phyloP scores from a whole-genome alignment of 2,329 filamentous ascomycete species.

The Paracoccidioides lutzii region DNA sequence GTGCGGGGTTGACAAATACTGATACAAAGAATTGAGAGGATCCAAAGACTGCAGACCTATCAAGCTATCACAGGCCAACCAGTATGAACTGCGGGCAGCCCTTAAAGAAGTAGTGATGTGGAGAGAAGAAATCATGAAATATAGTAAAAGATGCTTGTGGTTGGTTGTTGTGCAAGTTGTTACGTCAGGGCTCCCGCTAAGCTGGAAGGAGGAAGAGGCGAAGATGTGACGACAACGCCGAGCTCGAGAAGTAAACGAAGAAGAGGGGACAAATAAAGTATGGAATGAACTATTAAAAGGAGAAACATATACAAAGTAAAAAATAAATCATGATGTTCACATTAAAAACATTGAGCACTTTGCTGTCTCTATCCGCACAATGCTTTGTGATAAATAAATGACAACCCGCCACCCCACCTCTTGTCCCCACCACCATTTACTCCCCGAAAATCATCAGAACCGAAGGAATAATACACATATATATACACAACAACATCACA shows the following conservation, averaged over 20 bases:
- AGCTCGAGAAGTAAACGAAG: not conserved
- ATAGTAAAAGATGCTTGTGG: not conserved
- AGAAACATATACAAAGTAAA: not conserved
- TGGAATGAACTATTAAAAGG: not conserved
- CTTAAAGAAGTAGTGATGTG: no score
- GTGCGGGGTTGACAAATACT: not conserved
- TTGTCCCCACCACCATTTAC: not conserved
- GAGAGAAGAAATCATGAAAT: no score
- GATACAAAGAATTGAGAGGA: not conserved
- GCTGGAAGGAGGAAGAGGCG: not conserved
- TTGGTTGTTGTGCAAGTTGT: not conserved
- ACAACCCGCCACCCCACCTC: not conserved
- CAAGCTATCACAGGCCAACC: not conserved
- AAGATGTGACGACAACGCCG: not conserved
- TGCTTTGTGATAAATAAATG: not conserved
- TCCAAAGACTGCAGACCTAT: not conserved
- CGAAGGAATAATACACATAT: not conserved
- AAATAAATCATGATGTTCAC: no score
- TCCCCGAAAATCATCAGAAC: not conserved
- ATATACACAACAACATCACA: constrained; percentile 3
- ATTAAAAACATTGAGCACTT: not conserved
- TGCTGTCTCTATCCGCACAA: not conserved
- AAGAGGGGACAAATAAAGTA: no score
- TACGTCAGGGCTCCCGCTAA: not conserved
- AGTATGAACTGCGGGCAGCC: not conserved